A percentile compares a stretch with the other conserved stretches of the same genome.
Conservation (phyloP, 2,329 filamentous ascomycete genomes). For the Alternaria postmessia region DNA sequence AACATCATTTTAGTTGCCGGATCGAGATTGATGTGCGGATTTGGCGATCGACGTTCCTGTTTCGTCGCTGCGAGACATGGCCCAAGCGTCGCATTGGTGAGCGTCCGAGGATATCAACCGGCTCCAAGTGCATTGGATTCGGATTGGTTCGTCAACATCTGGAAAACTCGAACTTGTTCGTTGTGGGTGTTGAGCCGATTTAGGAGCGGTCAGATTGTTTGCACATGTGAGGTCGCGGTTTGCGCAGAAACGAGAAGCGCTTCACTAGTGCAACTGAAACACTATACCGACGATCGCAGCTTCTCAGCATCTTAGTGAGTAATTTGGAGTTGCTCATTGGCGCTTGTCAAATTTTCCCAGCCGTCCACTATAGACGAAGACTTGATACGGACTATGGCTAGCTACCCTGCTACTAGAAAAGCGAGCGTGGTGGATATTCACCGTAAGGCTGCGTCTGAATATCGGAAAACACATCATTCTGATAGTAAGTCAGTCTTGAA, state of each 20-base stretch:
- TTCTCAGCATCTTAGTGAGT: neutral
- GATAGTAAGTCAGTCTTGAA: neutral
- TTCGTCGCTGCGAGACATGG: neutral
- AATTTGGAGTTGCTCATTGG: neutral
- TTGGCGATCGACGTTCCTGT: constrained; percentile 4
- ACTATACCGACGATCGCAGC: neutral
- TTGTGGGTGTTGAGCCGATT: neutral
- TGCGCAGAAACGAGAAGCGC: constrained; percentile 4
- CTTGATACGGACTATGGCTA: neutral
- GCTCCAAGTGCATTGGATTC: neutral
- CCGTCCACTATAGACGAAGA: neutral
- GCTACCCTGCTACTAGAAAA: neutral
- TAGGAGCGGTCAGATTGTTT: neutral
- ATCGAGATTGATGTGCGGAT: constrained; percentile 6
- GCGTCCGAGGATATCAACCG: neutral
- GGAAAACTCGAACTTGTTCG: neutral
- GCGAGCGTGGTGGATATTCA: constrained; percentile 1
- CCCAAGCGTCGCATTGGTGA: constrained; percentile 6
- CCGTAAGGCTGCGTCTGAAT: constrained; percentile 18
- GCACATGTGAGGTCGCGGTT: neutral
- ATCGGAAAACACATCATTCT: constrained; percentile 24
- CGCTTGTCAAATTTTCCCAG: neutral
- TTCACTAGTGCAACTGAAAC: constrained; percentile 2
- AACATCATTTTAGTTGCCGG: neutral
- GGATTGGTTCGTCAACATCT: neutral